These are phyloP conservation scores for Panicum virgatum DNA, from an alignment of 202 grass and related monocot species.

Conservation along the genomic window DNA sequence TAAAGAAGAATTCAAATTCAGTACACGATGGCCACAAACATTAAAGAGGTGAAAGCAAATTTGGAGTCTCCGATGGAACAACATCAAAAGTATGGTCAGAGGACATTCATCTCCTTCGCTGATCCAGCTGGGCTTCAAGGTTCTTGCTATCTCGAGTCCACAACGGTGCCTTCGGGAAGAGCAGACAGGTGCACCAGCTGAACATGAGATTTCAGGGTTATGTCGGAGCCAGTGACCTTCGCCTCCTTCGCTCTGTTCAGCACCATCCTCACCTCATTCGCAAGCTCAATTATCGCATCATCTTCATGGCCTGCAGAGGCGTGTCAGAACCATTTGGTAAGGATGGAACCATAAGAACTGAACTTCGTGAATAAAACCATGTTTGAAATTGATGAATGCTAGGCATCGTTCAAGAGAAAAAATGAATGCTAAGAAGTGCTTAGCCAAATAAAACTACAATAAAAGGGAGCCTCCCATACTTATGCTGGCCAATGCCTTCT, in stretches of 20 bases:
- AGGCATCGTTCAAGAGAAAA: no score
- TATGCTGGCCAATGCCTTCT: conserved; percentile 87
- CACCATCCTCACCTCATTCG: conserved; percentile 73
- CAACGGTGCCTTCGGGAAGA: conserved; percentile 54
- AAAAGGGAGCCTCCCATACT: conserved; percentile 42
- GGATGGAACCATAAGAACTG: no score
- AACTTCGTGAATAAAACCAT: neutral
- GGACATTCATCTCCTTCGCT: neutral
- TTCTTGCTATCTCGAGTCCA: conserved; percentile 55
- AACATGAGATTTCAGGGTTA: conserved; percentile 42
- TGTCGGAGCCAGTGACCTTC: conserved; percentile 45
- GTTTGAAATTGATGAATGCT: no score
- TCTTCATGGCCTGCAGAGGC: conserved; percentile 69
- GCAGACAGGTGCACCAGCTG: conserved; percentile 42
- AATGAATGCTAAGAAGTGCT: neutral
- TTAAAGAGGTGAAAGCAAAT: conserved; percentile 17
- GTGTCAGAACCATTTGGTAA: neutral
- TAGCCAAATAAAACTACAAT: neutral
- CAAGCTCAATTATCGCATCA: conserved; percentile 60
- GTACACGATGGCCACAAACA: no score
- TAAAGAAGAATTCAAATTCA: no score
- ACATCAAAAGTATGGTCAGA: conserved; percentile 19
- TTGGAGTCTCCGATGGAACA: neutral
- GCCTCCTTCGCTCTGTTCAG: conserved; percentile 45
- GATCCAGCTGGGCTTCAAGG: neutral